These are phyloP conservation scores for Chlorencoelia australis DNA, from an alignment of 2,329 filamentous ascomycete species.

Conservation along the genomic window DNA sequence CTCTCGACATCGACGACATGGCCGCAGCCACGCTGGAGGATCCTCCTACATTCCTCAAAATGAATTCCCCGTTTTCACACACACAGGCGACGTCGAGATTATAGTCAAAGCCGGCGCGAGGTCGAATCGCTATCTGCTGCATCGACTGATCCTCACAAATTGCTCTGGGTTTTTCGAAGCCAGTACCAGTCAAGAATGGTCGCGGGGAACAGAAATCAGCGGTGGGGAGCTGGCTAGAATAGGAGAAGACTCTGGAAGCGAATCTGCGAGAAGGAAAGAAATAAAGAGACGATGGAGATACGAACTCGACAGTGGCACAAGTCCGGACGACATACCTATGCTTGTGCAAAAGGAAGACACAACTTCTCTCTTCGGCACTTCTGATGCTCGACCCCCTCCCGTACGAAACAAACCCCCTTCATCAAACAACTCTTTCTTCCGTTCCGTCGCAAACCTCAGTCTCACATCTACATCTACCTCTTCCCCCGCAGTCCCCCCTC, in stretches of 20 bases:
- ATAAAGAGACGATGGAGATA: conserved; percentile 63
- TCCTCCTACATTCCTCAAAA: conserved; percentile 64
- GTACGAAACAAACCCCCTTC: conserved; percentile 51
- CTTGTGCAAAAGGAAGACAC: conserved; percentile 65
- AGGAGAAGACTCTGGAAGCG: conserved; percentile 33
- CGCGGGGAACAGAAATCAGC: conserved; percentile 25
- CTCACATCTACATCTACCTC: conserved; percentile 40
- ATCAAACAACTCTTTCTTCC: conserved; percentile 65
- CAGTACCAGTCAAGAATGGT: conserved; percentile 73
- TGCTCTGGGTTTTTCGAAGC: conserved; percentile 93
- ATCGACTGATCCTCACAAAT: conserved; percentile 76
- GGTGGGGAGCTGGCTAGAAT: conserved; percentile 41
- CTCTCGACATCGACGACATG: conserved; percentile 60
- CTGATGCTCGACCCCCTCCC: conserved; percentile 36
- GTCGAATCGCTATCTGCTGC: conserved; percentile 78
- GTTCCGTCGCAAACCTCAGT: conserved; percentile 73
- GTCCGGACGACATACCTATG: conserved; percentile 73
- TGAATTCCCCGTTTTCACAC: conserved; percentile 84
- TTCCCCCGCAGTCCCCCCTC: conserved; percentile 26
- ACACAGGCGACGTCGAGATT: conserved; percentile 90
- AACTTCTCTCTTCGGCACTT: conserved; percentile 47
- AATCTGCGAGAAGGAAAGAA: conserved; percentile 24
- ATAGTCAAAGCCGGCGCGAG: conserved; percentile 59
- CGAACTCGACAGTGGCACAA: conserved; percentile 69
- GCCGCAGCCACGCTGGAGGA: conserved; percentile 54